Evolutionary conservation across 2,329 filamentous ascomycete species (phyloP).

Genomic region (Trichoderma koningiopsis): DNA sequence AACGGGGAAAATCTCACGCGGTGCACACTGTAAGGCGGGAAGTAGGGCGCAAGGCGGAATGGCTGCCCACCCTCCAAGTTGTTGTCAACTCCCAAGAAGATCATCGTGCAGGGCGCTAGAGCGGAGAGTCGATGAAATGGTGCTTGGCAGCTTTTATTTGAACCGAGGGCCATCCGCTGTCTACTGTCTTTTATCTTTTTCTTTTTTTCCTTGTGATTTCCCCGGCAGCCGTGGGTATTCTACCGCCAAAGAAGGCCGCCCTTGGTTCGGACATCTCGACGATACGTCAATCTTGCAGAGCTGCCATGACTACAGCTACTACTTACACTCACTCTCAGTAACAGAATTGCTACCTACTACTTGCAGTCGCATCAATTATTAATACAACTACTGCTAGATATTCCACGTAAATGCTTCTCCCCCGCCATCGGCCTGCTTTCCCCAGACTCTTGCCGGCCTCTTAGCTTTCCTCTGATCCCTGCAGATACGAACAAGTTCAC

Average conservation of each 20-base stretch:
- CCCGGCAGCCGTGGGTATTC: neutral
- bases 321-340: neutral
- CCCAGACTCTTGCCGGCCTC: neutral
- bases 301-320: neutral
- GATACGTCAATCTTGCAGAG: neutral
- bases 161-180: slow-evolving; percentile 17
- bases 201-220: slow-evolving; percentile 2
- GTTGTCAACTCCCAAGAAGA: neutral
- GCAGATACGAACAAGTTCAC: neutral
- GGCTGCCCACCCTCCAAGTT: neutral
- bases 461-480: neutral
- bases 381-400: neutral
- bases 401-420: neutral
- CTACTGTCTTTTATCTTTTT: neutral
- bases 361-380: neutral
- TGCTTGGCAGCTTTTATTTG: neutral
- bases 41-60: neutral
- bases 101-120: slow-evolving; percentile 11
- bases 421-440: neutral
- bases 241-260: neutral
- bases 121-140: neutral
- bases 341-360: neutral
- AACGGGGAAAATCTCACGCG: neutral
- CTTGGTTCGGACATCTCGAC: neutral
- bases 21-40: neutral